These are phyloP conservation scores for Paecilomyces fulvus DNA, from an alignment of 2,329 filamentous ascomycete species.

Conservation along the genomic window DNA sequence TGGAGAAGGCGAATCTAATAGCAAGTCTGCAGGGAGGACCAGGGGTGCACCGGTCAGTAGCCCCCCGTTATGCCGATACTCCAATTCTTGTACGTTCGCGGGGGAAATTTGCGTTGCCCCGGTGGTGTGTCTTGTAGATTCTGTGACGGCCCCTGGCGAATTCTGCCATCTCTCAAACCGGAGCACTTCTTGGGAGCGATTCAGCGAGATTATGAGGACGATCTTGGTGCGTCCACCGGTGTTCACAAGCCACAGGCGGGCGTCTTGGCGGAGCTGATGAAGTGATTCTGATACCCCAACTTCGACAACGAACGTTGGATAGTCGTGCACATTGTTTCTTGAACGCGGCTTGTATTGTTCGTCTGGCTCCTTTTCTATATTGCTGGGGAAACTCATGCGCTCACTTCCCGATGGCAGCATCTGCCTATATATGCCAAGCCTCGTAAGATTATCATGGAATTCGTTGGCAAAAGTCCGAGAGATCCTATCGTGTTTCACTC, in stretches of 20 bases:
- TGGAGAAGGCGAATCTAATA: background rate
- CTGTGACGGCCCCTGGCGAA: background rate
- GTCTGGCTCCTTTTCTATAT: background rate
- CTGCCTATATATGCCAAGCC: background rate
- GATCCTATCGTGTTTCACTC: background rate
- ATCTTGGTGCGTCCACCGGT: background rate
- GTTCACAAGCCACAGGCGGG: background rate
- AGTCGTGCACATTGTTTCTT: background rate
- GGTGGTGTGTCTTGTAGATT: background rate
- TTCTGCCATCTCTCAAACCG: background rate
- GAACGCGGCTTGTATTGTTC: background rate
- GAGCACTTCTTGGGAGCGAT: background rate
- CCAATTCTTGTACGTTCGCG: background rate
- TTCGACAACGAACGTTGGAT: background rate
- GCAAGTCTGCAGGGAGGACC: background rate
- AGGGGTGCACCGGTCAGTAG: background rate
- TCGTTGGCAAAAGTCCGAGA: background rate
- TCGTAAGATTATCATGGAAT: background rate
- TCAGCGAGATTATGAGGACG: background rate
- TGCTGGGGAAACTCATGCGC: background rate
- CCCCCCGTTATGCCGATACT: background rate
- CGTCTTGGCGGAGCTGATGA: background rate
- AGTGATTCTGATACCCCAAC: background rate
- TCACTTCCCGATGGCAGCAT: background rate
- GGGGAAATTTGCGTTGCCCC: no score